These are phyloP conservation scores for Fusarium torreyae DNA, from an alignment of 2,329 filamentous ascomycete genomes.

Conservation along the genomic window DNA sequence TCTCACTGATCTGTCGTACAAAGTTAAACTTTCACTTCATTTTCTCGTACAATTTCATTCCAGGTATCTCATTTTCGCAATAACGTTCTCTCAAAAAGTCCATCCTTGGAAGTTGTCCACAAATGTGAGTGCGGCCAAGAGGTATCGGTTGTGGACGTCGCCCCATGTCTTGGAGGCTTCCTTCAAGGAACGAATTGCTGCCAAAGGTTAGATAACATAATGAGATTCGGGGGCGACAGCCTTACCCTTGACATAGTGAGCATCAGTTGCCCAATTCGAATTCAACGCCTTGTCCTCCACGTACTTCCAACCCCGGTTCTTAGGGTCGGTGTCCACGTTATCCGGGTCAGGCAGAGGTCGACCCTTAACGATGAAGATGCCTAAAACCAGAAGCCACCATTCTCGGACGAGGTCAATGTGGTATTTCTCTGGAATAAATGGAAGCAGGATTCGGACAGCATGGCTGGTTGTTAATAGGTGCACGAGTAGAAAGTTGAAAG, in stretches of 20 bases:
- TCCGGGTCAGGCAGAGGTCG: constrained; percentile 81
- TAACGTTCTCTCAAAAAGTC: constrained; percentile 57
- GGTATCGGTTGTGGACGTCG: constrained; percentile 75
- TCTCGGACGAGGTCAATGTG: constrained; percentile 83
- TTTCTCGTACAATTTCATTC: constrained; percentile 15
- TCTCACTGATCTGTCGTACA: not conserved
- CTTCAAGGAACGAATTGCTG: constrained; percentile 80
- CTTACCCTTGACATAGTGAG: constrained; percentile 88
- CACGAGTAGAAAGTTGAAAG: constrained; percentile 87
- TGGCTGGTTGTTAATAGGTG: constrained; percentile 90
- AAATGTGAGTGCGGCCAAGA: constrained; percentile 79
- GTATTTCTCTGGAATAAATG: constrained; percentile 79
- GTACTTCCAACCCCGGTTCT: constrained; percentile 81
- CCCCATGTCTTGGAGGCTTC: constrained; percentile 83
- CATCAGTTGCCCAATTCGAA: constrained; percentile 77
- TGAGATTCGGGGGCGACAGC: not conserved
- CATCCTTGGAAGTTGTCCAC: constrained; percentile 81
- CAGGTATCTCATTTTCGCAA: constrained; percentile 3
- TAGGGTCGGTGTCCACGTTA: constrained; percentile 71
- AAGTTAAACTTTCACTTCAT: constrained; percentile 9
- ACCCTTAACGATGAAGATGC: constrained; percentile 82
- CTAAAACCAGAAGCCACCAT: constrained; percentile 90
- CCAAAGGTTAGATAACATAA: constrained; percentile 11
- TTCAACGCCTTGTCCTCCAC: constrained; percentile 80
- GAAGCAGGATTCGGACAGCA: constrained; percentile 87